Evolutionary conservation across 495 filamentous ascomycete genomes (phyloP).

Genomic region (Neurospora africana): DNA sequence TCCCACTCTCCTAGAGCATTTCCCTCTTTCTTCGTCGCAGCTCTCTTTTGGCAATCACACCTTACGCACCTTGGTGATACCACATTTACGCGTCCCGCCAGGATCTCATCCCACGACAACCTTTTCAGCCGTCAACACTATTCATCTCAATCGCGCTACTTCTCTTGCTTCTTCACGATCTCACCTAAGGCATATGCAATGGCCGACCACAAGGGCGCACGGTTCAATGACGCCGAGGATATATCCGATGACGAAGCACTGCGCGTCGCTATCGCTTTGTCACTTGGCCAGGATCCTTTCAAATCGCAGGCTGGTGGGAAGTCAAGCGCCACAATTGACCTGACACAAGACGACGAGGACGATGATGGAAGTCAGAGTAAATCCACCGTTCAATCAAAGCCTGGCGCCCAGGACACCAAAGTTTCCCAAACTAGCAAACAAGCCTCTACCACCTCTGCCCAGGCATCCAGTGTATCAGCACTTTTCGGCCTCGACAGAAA

Average conservation of each 20-base stretch:
- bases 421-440: neutral
- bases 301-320: neutral
- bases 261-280: slow-evolving; percentile 33
- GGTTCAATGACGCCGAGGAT: slow-evolving; percentile 21
- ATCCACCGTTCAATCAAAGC: neutral
- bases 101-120: neutral
- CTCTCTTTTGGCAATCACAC: neutral
- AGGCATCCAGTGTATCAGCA: neutral
- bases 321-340: slow-evolving; percentile 7
- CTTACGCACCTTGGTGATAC: neutral
- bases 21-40: neutral
- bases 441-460: neutral
- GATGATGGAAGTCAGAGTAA: neutral
- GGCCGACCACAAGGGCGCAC: slow-evolving; percentile 5
- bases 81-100: neutral
- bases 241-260: slow-evolving; percentile 32
- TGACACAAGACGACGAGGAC: slow-evolving; percentile 14
- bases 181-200: neutral
- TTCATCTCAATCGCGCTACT: neutral
- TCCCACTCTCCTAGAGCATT: neutral
- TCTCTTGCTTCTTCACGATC: neutral
- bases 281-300: slow-evolving; percentile 25
- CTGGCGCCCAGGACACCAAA: neutral
- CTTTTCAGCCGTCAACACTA: neutral
- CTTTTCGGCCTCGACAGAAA: slow-evolving; percentile 55